These are phyloP conservation scores for Penicillium sp. DNA, from an alignment of 2,329 filamentous ascomycete species.

Conservation along the genomic window DNA sequence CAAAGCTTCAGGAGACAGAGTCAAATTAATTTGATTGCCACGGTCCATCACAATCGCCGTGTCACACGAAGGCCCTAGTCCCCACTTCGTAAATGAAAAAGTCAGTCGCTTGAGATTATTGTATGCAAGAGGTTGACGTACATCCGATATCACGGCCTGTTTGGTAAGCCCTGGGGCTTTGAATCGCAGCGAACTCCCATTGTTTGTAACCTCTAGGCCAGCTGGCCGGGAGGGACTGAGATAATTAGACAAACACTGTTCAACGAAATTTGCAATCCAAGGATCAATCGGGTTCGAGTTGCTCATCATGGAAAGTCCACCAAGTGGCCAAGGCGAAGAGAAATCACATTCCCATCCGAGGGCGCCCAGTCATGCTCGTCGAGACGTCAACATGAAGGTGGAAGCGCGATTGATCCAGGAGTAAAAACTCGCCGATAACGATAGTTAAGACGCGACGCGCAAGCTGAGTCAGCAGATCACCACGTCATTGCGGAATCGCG, in stretches of 20 bases:
- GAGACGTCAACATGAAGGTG: no score
- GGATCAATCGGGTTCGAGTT: constrained; percentile 1
- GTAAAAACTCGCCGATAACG: constrained; percentile 8
- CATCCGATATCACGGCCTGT: constrained; percentile 28
- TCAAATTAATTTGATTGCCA: constrained; percentile 30
- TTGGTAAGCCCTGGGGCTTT: constrained; percentile 4
- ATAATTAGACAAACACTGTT: constrained; percentile 21
- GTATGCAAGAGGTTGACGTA: constrained; percentile 16
- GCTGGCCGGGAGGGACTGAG: constrained; percentile 8
- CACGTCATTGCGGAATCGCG: constrained; percentile 30
- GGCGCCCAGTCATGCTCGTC: no score
- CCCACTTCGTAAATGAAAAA: constrained; percentile 27
- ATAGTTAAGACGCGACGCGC: constrained; percentile 9
- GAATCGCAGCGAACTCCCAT: constrained; percentile 35
- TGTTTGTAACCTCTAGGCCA: constrained; percentile 24
- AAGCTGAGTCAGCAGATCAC: constrained; percentile 21
- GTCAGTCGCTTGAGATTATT: no score
- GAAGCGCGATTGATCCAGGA: constrained; percentile 6
- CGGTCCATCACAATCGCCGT: constrained; percentile 33
- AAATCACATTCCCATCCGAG: no score
- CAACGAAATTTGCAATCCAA: constrained; percentile 25
- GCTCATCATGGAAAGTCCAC: no score
- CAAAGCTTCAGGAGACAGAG: constrained; percentile 25
- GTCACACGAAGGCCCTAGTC: constrained; percentile 13
- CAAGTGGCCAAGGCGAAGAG: no score